Conservation (phyloP, 2,329 filamentous ascomycete species). For the Plenodomus biglobosus region DNA sequence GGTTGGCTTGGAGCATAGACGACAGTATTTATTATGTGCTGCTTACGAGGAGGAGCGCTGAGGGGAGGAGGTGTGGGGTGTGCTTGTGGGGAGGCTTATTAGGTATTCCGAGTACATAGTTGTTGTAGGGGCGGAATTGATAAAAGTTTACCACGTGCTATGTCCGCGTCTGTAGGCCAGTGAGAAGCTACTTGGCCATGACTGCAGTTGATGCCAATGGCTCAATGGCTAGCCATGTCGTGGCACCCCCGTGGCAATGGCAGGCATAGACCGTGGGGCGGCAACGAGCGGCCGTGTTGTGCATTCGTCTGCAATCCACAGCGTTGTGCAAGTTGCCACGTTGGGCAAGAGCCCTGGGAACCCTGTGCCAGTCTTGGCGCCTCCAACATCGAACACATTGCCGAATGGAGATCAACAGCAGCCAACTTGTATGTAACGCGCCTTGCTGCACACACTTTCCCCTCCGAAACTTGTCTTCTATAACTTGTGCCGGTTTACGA, state of each 20-base stretch:
- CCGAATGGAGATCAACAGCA: conserved; percentile 8
- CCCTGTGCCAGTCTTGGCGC: conserved; percentile 35
- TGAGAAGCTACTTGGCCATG: no score
- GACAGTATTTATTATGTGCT: conserved; percentile 27
- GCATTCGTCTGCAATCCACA: conserved; percentile 27
- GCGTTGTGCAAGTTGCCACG: conserved; percentile 16
- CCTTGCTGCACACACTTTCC: neutral
- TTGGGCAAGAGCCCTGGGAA: conserved; percentile 24
- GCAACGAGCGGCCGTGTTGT: conserved; percentile 17
- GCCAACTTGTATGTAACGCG: conserved; percentile 1
- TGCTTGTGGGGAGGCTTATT: conserved; percentile 33
- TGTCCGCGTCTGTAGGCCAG: no score
- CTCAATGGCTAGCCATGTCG: no score
- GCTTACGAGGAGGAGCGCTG: conserved; percentile 17
- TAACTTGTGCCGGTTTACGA: conserved; percentile 1
- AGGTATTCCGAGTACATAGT: conserved; percentile 38
- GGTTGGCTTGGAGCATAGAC: conserved; percentile 20
- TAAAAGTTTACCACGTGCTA: conserved; percentile 25
- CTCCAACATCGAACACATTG: conserved; percentile 30
- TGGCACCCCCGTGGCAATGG: no score
- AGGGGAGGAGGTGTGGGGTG: conserved; percentile 9
- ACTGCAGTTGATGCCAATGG: no score
- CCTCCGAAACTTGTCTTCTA: neutral
- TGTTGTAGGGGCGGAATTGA: conserved; percentile 28
- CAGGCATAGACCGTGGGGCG: no score